Evolutionary conservation across 352 stramenopile species (phyloP).

Genomic region (Globisporangium emineosum): DNA sequence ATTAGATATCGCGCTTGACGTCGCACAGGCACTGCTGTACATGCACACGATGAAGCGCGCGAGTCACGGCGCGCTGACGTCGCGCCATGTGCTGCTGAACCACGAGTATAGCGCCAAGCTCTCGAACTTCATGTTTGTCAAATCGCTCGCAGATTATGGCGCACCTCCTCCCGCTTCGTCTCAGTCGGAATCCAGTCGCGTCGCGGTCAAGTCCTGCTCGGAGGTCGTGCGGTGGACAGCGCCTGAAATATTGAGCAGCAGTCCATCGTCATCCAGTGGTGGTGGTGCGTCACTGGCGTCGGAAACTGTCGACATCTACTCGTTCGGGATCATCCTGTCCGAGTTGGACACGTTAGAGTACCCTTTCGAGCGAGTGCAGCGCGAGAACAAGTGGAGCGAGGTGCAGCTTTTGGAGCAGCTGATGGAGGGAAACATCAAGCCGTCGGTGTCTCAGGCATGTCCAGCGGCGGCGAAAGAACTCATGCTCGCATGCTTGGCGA

Average conservation of each 20-base stretch:
- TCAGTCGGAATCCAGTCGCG: not conserved
- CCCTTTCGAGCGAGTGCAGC: slow-evolving; percentile 15
- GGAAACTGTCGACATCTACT: slow-evolving; percentile 27
- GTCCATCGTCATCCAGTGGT: slow-evolving; percentile 10
- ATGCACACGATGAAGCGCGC: slow-evolving; percentile 28
- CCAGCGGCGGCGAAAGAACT: slow-evolving; percentile 2
- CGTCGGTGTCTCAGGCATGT: slow-evolving; percentile 6
- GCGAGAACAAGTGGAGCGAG: slow-evolving; percentile 4
- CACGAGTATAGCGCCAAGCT: slow-evolving; percentile 25
- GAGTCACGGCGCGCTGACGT: slow-evolving; percentile 48
- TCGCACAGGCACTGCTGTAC: slow-evolving; percentile 26
- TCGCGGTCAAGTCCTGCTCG: not conserved
- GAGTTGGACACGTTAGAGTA: slow-evolving; percentile 20
- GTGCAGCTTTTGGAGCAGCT: not conserved
- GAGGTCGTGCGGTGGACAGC: slow-evolving; percentile 10
- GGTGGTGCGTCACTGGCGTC: slow-evolving; percentile 18
- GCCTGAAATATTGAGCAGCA: slow-evolving; percentile 20
- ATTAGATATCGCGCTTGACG: slow-evolving; percentile 21
- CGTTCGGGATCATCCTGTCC: slow-evolving; percentile 27
- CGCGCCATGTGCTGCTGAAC: slow-evolving; percentile 28
- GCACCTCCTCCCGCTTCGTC: slow-evolving; percentile 15
- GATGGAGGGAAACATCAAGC: not conserved
- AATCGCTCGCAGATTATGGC: slow-evolving; percentile 14
- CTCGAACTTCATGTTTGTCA: slow-evolving; percentile 13
- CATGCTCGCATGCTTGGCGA: slow-evolving; percentile 18